Base-by-base conservation (phyloP, 2,329 filamentous ascomycete genomes). In the Aureobasidium sp. region DNA sequence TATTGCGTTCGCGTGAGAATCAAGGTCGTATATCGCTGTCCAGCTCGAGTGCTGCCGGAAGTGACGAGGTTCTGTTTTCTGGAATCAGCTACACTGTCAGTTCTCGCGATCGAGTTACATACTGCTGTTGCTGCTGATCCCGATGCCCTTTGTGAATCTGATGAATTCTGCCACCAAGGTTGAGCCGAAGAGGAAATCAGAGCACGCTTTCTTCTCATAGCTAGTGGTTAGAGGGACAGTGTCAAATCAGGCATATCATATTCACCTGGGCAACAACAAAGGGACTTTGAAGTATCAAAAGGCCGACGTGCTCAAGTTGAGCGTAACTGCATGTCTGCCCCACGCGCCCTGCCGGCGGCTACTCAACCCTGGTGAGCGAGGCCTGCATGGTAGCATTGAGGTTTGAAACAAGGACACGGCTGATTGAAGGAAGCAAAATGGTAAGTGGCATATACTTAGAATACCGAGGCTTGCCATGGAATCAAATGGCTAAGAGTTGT, bases 261-360 rank as follows among this genome's bases (percentile, higher is more conserved):
- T 27, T 57, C 53, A 57, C 39, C 53, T 33, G 39, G 40, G 29
- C 53, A 45, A 42, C 24, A 9, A 42, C 8, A 6, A 29, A 35
- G 4, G 6, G 27, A 17, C 29, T 33, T 3, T 8, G 15, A 45
- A n/a, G 29, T 45, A 7, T 45, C 5, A 24, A 24, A 12, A 42
- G 24, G 12, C 12, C 17, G 14, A 2, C 31, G 4, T n/a, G 15
- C 9, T 14, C n/a, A 37, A n/a, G 31, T 19, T 44, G 54, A 14
- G 15, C 45, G 22, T 39, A 37, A 29, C 29, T 12, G 53, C 53
- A 57, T 57, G 15, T 45, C 8, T 5, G n/a, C 45, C n/a, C 27
- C 42, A 58, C 42, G 54, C 54, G 54, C 54, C 54, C 29, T 58
- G 40, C 39, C 53, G 40, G 53, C 53, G 53, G 53, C 53, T 57